phyloP scores from a whole-genome alignment of 1,139 yeast genomes.

The Geotrichum reessii region DNA sequence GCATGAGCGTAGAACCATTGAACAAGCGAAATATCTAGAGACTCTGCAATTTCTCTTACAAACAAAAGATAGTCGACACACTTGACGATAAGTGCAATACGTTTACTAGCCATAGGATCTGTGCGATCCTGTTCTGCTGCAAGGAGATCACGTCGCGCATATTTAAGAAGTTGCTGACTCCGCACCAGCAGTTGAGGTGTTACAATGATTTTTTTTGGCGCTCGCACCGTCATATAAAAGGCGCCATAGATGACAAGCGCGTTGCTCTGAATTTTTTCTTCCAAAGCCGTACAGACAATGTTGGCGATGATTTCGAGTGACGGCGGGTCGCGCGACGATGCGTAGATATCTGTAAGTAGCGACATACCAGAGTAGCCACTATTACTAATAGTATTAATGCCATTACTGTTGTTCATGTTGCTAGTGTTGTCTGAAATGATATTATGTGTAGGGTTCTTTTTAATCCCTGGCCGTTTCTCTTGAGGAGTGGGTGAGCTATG shows the following conservation, averaged over 20 bases:
- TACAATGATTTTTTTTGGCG: background rate
- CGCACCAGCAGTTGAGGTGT: background rate
- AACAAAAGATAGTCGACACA: conserved; percentile 28
- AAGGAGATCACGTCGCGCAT: conserved; percentile 13
- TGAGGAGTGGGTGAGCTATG: background rate
- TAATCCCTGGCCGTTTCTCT: background rate
- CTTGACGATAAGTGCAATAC: conserved; percentile 21
- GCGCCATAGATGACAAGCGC: conserved; percentile 10
- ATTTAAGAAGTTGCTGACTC: conserved; percentile 3
- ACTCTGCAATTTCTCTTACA: conserved; percentile 23
- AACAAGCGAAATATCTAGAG: conserved; percentile 23
- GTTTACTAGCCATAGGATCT: conserved; percentile 7
- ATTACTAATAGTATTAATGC: background rate
- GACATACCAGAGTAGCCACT: conserved; percentile 1
- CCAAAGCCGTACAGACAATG: conserved; percentile 1
- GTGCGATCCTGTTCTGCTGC: conserved; percentile 5
- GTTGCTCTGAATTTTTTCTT: background rate
- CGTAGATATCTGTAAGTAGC: conserved; percentile 5
- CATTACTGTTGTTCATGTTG: background rate
- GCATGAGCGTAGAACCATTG: conserved; percentile 27
- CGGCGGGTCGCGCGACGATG: conserved; percentile 5
- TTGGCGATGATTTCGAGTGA: background rate
- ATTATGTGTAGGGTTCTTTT: background rate
- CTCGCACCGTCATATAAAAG: conserved; percentile 9
- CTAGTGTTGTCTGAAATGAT: background rate